These are phyloP conservation scores for Pterocarpus santalinus DNA, from an alignment of 306 rosid species.

Conservation along the genomic window DNA sequence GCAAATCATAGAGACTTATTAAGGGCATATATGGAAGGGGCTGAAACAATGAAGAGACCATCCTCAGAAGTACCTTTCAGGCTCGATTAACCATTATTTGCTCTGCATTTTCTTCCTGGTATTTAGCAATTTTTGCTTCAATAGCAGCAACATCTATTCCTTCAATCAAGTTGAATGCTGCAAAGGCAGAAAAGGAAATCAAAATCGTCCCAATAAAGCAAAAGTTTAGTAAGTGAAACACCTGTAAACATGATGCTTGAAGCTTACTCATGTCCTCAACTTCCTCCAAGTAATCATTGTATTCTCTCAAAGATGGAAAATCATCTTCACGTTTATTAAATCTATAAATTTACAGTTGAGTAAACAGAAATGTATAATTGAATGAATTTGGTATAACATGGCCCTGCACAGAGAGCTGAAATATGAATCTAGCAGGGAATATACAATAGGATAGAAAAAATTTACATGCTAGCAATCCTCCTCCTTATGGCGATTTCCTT, in stretches of 20 bases:
- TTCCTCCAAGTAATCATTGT: conserved; percentile 95
- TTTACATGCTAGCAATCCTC: conserved; percentile 86
- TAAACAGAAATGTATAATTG: conserved; percentile 28
- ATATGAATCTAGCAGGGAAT: conserved; percentile 32
- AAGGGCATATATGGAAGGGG: conserved; percentile 2
- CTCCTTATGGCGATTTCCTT: conserved; percentile 79
- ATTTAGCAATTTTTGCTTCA: conserved; percentile 74
- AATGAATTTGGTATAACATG: conserved; percentile 36
- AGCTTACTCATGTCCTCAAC: conserved; percentile 92
- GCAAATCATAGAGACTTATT: neutral
- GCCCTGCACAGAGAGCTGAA: neutral
- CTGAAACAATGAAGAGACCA: conserved; percentile 7
- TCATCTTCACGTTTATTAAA: conserved; percentile 92
- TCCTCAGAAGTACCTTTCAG: conserved; percentile 68
- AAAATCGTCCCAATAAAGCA: conserved; percentile 33
- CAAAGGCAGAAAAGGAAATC: conserved; percentile 20
- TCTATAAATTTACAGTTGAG: conserved; percentile 51
- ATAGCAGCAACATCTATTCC: conserved; percentile 79
- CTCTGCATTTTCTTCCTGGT: conserved; percentile 91
- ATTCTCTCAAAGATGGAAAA: conserved; percentile 80
- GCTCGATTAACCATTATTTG: conserved; percentile 90
- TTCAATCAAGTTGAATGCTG: conserved; percentile 80
- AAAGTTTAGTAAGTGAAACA: conserved; percentile 18
- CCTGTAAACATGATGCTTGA: neutral
- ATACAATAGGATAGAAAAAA: conserved; percentile 38